A percentile compares a stretch with the other conserved stretches of the same genome.
Evolutionary conservation across 768 basidiomycete genomes (phyloP).

Genomic region (Infundibulicybe gibba): DNA sequence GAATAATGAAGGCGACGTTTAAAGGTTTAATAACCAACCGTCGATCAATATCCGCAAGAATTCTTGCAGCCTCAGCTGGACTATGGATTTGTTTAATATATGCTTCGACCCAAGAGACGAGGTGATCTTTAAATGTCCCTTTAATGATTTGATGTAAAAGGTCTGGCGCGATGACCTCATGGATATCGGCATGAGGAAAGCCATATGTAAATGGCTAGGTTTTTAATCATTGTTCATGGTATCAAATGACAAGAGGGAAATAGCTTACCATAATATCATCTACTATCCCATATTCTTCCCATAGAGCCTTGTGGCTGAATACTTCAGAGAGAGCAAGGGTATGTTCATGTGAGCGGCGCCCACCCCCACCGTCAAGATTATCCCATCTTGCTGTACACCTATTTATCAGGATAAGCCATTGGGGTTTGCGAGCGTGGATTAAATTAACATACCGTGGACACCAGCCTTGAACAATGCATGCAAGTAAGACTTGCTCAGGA

Average conservation of each 20-base stretch:
- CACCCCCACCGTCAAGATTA: neutral
- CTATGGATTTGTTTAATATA: constrained; percentile 13
- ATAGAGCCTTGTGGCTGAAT: too few species aligned
- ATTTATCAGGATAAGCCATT: neutral
- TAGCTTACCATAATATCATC: constrained; percentile 17
- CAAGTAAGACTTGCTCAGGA: too few species aligned
- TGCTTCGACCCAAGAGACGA: constrained; percentile 18
- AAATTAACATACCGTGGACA: constrained; percentile 7
- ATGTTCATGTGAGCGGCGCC: constrained; percentile 7
- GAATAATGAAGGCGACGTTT: neutral
- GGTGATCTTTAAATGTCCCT: too few species aligned
- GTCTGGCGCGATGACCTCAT: constrained; percentile 20
- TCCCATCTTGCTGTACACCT: neutral
- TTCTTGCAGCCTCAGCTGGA: too few species aligned
- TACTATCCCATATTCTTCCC: constrained; percentile 20
- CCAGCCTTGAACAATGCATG: too few species aligned
- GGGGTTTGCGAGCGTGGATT: too few species aligned
- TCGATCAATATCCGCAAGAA: constrained; percentile 21
- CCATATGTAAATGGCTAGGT: constrained; percentile 7
- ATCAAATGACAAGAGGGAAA: neutral
- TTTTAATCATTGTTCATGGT: neutral
- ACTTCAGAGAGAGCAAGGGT: too few species aligned
- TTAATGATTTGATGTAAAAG: too few species aligned
- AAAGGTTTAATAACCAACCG: constrained; percentile 7
- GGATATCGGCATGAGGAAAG: constrained; percentile 23